Conservation (phyloP, 805 yeast genomes). For the Starmerella stigmatis region DNA sequence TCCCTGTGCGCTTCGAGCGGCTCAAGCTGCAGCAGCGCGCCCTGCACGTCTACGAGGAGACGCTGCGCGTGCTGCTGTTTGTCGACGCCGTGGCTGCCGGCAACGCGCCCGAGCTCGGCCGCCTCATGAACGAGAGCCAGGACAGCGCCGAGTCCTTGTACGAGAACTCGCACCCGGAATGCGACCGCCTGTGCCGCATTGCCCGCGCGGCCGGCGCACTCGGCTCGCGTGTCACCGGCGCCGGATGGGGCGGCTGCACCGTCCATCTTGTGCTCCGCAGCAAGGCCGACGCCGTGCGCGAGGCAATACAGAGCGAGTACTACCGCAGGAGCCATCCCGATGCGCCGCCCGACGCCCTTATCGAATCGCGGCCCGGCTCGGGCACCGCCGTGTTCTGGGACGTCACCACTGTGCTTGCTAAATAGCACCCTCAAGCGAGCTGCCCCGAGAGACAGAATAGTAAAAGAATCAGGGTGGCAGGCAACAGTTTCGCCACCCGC, state of each 20-base stretch:
- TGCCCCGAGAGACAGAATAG: no score
- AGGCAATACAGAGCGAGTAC: constrained; percentile 42
- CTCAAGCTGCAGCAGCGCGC: constrained; percentile 49
- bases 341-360: constrained; percentile 33
- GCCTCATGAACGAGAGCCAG: constrained; percentile 51
- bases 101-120: constrained; percentile 34
- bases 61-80: constrained; percentile 47
- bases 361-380: constrained; percentile 21
- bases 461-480: no score
- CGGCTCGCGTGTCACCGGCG: constrained; percentile 68
- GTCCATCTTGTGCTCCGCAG: constrained; percentile 49
- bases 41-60: constrained; percentile 53
- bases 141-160: constrained; percentile 39
- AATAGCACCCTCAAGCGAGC: no score
- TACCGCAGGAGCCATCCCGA: constrained; percentile 42
- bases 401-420: background rate
- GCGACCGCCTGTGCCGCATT: constrained; percentile 43
- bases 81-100: constrained; percentile 32
- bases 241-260: constrained; percentile 69
- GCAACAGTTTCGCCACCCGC: no score
- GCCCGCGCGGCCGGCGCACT: constrained; percentile 47
- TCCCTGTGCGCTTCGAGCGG: constrained; percentile 48
- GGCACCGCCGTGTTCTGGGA: constrained; percentile 19
- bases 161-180: constrained; percentile 47
- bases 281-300: constrained; percentile 32